Conservation (phyloP, 1,139 yeast species). For the Yamadazyma trypodendri region DNA sequence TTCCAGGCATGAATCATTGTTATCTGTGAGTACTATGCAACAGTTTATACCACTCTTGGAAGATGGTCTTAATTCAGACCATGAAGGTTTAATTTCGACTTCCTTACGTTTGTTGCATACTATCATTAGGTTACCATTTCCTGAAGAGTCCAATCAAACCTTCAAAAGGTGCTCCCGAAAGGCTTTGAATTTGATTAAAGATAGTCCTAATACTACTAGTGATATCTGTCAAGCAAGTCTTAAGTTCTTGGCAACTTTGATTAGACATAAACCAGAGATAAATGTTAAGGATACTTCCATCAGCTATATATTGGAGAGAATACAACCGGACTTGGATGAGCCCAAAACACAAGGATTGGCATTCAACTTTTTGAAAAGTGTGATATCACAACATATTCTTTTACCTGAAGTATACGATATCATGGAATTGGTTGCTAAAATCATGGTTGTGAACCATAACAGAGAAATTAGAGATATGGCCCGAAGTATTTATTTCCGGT, state of each 20-base stretch:
- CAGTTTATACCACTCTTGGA: constrained; percentile 78
- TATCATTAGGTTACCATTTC: constrained; percentile 61
- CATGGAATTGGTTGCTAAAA: constrained; percentile 76
- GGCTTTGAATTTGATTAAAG: constrained; percentile 66
- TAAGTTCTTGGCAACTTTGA: constrained; percentile 68
- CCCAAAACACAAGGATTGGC: constrained; percentile 89
- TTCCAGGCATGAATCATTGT: constrained; percentile 54
- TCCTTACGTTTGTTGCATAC: constrained; percentile 64
- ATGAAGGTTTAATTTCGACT: constrained; percentile 73
- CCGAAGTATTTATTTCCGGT: constrained; percentile 79
- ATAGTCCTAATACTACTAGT: constrained; percentile 73
- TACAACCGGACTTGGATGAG: constrained; percentile 88
- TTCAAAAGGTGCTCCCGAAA: constrained; percentile 62
- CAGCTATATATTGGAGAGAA: constrained; percentile 70
- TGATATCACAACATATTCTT: constrained; percentile 69
- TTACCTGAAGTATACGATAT: constrained; percentile 89
- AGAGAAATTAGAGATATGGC: constrained; percentile 83
- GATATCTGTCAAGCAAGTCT: constrained; percentile 84
- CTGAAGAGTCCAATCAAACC: constrained; percentile 51
- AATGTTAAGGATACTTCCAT: constrained; percentile 70
- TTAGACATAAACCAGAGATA: constrained; percentile 68
- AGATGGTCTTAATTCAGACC: constrained; percentile 56
- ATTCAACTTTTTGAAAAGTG: constrained; percentile 75
- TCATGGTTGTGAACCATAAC: constrained; percentile 89
- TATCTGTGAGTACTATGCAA: constrained; percentile 58